phyloP scores from a whole-genome alignment of 2,329 filamentous ascomycete genomes.

The Chaetomium olivaceum region DNA sequence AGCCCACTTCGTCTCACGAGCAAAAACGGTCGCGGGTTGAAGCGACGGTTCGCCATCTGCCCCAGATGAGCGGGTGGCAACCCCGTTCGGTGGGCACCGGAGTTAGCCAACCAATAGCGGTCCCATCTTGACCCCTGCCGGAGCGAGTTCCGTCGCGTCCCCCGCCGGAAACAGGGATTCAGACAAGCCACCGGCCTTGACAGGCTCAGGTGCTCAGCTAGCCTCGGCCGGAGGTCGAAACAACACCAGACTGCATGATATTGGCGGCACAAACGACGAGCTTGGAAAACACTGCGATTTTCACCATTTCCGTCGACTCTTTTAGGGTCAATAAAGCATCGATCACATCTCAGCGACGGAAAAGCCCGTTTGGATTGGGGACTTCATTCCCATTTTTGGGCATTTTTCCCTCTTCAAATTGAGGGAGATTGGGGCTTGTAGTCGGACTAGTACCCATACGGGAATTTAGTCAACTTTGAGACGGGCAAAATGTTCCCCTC shows the following conservation, averaged over 20 bases:
- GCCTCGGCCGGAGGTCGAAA: neutral
- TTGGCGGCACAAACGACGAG: neutral
- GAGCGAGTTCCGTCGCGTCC: neutral
- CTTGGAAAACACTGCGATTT: neutral
- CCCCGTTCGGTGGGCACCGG: neutral
- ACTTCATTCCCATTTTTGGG: constrained; percentile 2
- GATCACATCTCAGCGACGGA: neutral
- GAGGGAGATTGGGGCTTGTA: neutral
- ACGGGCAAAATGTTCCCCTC: too few species aligned
- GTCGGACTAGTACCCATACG: neutral
- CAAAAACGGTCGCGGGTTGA: neutral
- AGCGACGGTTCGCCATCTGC: neutral
- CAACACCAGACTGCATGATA: neutral
- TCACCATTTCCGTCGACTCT: neutral
- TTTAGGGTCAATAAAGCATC: neutral
- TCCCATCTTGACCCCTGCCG: neutral
- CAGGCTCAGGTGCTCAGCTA: too few species aligned
- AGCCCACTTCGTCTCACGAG: neutral
- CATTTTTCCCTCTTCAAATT: neutral
- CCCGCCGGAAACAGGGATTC: neutral
- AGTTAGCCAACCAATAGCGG: neutral
- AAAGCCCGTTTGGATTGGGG: neutral
- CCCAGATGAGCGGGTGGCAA: neutral
- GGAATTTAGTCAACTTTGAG: neutral
- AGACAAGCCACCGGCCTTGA: neutral